Conservation (phyloP, 108 stramenopile genomes). For the Poteriospumella lacustris region DNA sequence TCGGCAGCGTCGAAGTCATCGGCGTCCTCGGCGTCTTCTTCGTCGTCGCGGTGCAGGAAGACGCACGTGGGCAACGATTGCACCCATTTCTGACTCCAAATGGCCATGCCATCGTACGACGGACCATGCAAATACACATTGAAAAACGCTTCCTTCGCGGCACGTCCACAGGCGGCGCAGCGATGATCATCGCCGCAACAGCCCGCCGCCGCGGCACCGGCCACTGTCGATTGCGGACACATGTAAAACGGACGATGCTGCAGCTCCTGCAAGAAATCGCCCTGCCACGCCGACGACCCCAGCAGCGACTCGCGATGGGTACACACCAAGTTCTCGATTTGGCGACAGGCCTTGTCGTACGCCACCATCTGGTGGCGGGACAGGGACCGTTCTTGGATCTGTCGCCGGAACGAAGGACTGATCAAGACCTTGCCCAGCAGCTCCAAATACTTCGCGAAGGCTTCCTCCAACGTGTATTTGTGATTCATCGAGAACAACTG, state of each 20-base stretch:
- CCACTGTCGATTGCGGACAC: no score
- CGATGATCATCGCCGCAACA: no score
- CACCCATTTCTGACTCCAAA: not conserved
- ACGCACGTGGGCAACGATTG: no score
- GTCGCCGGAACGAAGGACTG: not conserved
- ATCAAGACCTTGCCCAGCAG: constrained; percentile 11
- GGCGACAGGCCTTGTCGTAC: not conserved
- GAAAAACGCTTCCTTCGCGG: not conserved
- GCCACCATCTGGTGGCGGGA: not conserved
- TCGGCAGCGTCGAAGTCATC: no score
- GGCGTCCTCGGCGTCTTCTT: no score
- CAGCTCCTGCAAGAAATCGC: not conserved
- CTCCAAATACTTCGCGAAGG: not conserved
- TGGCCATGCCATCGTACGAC: not conserved
- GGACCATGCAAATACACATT: not conserved
- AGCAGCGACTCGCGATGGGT: constrained; percentile 13
- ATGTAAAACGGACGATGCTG: not conserved
- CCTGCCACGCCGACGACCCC: not conserved
- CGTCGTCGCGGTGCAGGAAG: no score
- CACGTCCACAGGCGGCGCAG: not conserved
- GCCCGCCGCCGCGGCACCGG: no score
- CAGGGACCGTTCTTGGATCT: not conserved
- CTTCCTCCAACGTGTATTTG: not conserved
- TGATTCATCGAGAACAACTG: not conserved
- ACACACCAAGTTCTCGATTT: constrained; percentile 18